Base-by-base conservation (phyloP, 208 protist species). In the Wallacemonas rigidus region DNA sequence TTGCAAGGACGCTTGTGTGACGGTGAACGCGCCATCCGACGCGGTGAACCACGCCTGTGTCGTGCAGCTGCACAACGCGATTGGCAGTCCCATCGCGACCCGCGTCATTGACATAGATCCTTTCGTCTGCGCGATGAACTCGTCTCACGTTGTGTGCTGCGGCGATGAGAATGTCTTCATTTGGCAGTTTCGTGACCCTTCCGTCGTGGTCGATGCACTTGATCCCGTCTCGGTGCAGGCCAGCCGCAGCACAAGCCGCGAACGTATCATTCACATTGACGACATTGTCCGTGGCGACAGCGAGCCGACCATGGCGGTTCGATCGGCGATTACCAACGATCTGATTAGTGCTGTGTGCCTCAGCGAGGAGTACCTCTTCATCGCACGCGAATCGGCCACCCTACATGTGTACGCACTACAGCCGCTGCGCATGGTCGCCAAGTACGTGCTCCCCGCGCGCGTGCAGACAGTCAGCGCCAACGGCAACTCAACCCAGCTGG, bases 171-270 rank as follows among this genome's bases (percentile, higher is more conserved):
- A 88, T 71, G 84, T 99, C 60, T 98, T 95, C 80, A 70, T 98
- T 14, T 99, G 98, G 97, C 95, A 99, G 81, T 98, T 98, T 75
- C 92, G 93, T 67, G 85, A 96, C 67, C 89, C 92, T 17, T 63
- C 60, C 62, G 82, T 87, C 17, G 77, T 81, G 50, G 82, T 94
- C 17, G 91, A 97, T 71, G 80, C 70, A 56, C 75, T 96, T 9
- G 91, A 97, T 75, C 93, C 93, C 0, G 70, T 95, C 35, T 90
- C 90, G 26, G 77, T 95, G 67, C 88, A 94, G 79, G 91, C 85
- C 17, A 92, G 85, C 72, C 86, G 93, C 53, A 81, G 65, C 44
- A 83, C 86, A 9, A 85, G 73, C 58, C 63, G 73, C 35, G 88
- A 97, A 75, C 91, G 89, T 44, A 76, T 97, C 7, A 93, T 98